Conservation (phyloP, 345 rosid species). For the Cochlearia excelsa region DNA sequence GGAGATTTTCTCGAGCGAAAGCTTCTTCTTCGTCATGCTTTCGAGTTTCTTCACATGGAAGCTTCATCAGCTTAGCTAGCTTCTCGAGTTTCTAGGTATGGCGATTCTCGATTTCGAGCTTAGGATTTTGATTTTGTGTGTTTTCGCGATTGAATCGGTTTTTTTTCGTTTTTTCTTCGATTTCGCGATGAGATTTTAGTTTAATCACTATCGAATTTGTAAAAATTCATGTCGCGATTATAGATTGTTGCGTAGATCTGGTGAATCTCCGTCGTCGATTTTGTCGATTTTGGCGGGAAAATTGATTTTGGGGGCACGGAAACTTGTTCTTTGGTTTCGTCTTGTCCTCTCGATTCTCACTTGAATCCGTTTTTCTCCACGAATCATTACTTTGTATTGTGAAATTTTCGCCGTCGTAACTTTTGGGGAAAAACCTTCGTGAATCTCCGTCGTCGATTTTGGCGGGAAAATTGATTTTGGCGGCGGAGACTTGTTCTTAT, state of each 20-base stretch:
- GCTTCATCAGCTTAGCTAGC: not conserved
- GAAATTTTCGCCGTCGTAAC: too few relatives aligned
- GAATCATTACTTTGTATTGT: too few relatives aligned
- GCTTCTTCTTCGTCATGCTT: constrained; percentile 2
- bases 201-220: not conserved
- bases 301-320: not conserved
- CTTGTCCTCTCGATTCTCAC: too few relatives aligned
- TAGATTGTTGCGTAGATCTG: not conserved
- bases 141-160: constrained; percentile 15
- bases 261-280: not conserved
- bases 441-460: constrained; percentile 13
- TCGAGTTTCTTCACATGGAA: not conserved
- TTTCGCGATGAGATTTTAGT: not conserved
- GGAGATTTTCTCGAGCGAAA: constrained; percentile 12
- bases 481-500: not conserved
- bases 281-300: constrained; percentile 33
- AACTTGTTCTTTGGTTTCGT: not conserved
- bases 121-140: not conserved
- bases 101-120: constrained; percentile 8
- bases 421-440: not conserved
- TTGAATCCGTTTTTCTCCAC: not conserved
- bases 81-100: constrained; percentile 15
- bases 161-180: not conserved
- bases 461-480: constrained; percentile 26
- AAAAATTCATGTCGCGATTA: not conserved